Evolutionary conservation across 73 alveolate genomes (phyloP).

Genomic region (Tetrahymena borealis): DNA sequence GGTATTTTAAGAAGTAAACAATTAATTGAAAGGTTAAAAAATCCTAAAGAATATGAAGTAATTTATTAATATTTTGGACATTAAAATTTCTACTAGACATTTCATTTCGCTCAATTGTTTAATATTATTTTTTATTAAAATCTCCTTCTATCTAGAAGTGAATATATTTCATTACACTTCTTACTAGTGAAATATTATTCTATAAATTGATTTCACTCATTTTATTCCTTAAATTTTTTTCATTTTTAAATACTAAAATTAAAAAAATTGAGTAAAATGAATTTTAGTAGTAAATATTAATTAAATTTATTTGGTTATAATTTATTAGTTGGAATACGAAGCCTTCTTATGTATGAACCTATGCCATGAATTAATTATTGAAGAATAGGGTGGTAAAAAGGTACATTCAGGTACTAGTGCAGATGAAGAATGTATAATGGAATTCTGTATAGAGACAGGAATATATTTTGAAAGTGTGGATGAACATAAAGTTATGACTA

Average conservation of each 20-base stretch:
- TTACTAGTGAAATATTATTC: no score
- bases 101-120: no score
- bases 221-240: no score
- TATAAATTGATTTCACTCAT: no score
- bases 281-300: no score
- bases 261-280: no score
- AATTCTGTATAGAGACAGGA: conserved; percentile 58
- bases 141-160: no score
- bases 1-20: conserved; percentile 12
- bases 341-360: conserved; percentile 41
- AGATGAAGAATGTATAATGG: conserved; percentile 66
- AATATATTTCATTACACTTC: no score
- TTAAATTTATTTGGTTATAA: conserved; percentile 39
- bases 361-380: conserved; percentile 50
- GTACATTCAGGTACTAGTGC: conserved; percentile 60
- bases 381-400: conserved; percentile 8
- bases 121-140: no score
- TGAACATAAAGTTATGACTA: conserved; percentile 43
- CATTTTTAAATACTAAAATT: no score
- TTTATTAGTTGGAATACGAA: conserved; percentile 50
- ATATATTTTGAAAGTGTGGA: conserved; percentile 53
- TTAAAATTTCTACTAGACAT: no score
- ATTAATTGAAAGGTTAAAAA: conserved; percentile 10
- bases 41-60: conserved; percentile 3
- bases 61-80: conserved; percentile 4